Evolutionary conservation across 2,329 filamentous ascomycete species (phyloP), one percentile per base, ranked within the genome.

Genomic region (Fusarium neocosmosporiellum): DNA sequence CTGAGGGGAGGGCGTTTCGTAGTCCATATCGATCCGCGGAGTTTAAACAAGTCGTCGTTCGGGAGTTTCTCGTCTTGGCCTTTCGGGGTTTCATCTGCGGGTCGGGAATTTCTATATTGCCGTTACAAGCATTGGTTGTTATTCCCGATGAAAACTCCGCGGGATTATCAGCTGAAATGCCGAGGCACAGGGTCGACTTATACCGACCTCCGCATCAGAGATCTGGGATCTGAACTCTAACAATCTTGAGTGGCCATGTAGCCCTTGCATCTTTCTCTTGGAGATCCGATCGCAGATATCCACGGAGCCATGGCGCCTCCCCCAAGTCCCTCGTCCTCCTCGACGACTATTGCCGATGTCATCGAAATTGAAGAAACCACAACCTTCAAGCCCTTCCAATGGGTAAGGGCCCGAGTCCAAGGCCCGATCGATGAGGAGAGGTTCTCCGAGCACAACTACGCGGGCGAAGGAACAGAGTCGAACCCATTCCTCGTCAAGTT

Each of bases 401-500:
- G 39, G 0, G 31, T 14, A 8, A 20, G 2, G 7, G 16, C 20
- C 1, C 31, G 13, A 13, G 31, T 34, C 31, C 31, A 18, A 54
- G 50, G 29, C 8, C 31, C 50, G 20, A 22, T 33, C 50, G 31
- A 54, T 16, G 11, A 54, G 29, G 50, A 34, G 5, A 34, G 16
- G 0, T 27, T 72, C 7, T 80, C 6, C 2, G n/a, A 60, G 1
- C 59, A 71, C 9, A 60, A 57, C 1, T 93, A 92, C 71, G 77
- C 81, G 6, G 91, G 91, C 24, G 80, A 85, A 4, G 92, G 92
- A 60, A 94, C 92, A 1, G 80, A 84, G 5, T 88, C 91, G 29
- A 88, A 90, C 39, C 92, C 92, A 1, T 94, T 88, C 71, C 81
- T 89, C n/a, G 91, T 94, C 71, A 87, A 88, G 63, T 94, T 91